These are phyloP conservation scores for Stagonosporopsis rhizophila DNA, from an alignment of 2,329 filamentous ascomycete species.

Conservation along the genomic window DNA sequence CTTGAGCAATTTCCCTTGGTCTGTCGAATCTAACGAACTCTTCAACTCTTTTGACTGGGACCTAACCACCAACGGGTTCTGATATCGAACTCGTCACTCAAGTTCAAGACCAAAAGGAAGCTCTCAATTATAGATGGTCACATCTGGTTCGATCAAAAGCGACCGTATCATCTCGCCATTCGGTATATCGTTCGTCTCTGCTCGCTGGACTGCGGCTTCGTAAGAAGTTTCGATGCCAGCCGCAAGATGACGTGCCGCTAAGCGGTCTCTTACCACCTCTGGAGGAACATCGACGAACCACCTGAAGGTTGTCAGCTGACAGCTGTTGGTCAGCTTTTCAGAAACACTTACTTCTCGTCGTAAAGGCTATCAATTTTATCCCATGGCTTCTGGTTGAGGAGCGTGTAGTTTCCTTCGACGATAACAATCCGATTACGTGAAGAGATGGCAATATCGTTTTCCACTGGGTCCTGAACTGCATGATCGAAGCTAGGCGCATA, in stretches of 20 bases:
- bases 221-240: constrained; percentile 33
- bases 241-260: constrained; percentile 32
- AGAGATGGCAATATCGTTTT: constrained; percentile 28
- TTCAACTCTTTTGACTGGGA: constrained; percentile 38
- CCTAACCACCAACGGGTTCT: constrained; percentile 28
- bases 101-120: no score
- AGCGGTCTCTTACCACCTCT: constrained; percentile 24
- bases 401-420: constrained; percentile 38
- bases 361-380: constrained; percentile 23
- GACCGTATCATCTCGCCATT: constrained; percentile 35
- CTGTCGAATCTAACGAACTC: constrained; percentile 33
- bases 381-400: constrained; percentile 33
- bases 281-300: constrained; percentile 36
- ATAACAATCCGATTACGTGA: constrained; percentile 32
- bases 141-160: constrained; percentile 28
- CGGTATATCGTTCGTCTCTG: constrained; percentile 36
- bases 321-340: neutral
- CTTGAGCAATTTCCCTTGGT: constrained; percentile 36
- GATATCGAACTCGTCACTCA: neutral
- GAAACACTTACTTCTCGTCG: constrained; percentile 25
- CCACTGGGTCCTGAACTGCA: constrained; percentile 32
- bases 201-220: constrained; percentile 28
- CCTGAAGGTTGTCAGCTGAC: constrained; percentile 17
- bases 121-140: constrained; percentile 28
- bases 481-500: constrained; percentile 37